These are phyloP conservation scores for Aspergillus caelatus DNA, from an alignment of 2,329 filamentous ascomycete species.

Conservation along the genomic window DNA sequence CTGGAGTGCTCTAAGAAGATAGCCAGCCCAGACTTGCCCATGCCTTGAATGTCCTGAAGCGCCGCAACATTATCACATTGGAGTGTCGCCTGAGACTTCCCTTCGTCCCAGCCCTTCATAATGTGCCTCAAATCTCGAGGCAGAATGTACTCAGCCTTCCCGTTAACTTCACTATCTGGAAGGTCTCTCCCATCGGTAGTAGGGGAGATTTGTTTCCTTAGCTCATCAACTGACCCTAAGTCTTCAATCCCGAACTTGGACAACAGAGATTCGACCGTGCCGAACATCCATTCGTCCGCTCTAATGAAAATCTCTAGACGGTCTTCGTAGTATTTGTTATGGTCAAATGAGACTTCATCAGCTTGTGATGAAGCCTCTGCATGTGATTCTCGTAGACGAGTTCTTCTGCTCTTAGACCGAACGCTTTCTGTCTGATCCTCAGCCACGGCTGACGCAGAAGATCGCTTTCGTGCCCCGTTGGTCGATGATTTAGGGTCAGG, in stretches of 20 bases:
- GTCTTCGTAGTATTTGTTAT: slow-evolving; percentile 57
- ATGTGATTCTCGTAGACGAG: slow-evolving; percentile 61
- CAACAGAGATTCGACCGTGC: slow-evolving; percentile 56
- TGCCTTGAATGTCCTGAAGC: slow-evolving; percentile 52
- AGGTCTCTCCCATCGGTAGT: slow-evolving; percentile 21
- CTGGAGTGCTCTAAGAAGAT: slow-evolving; percentile 62
- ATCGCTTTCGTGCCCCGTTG: slow-evolving; percentile 59
- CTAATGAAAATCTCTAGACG: slow-evolving; percentile 56
- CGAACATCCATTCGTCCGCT: slow-evolving; percentile 62
- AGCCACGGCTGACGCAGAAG: slow-evolving; percentile 61
- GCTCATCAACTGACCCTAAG: slow-evolving; percentile 45
- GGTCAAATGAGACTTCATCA: slow-evolving; percentile 55
- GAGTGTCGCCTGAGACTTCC: slow-evolving; percentile 46
- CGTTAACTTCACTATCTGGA: slow-evolving; percentile 17
- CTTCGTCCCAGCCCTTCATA: slow-evolving; percentile 49
- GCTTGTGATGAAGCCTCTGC: slow-evolving; percentile 49
- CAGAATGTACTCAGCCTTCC: slow-evolving; percentile 32
- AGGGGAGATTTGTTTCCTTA: slow-evolving; percentile 33
- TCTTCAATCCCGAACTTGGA: slow-evolving; percentile 53
- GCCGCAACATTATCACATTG: slow-evolving; percentile 54
- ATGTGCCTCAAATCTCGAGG: slow-evolving; percentile 50
- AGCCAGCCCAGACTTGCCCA: slow-evolving; percentile 52
- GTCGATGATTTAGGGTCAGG: slow-evolving; percentile 38
- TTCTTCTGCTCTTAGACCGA: slow-evolving; percentile 62
- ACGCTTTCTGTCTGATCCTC: slow-evolving; percentile 60